Evolutionary conservation across 331 rosid genomes (phyloP).

Genomic region (Telfairia occidentalis): DNA sequence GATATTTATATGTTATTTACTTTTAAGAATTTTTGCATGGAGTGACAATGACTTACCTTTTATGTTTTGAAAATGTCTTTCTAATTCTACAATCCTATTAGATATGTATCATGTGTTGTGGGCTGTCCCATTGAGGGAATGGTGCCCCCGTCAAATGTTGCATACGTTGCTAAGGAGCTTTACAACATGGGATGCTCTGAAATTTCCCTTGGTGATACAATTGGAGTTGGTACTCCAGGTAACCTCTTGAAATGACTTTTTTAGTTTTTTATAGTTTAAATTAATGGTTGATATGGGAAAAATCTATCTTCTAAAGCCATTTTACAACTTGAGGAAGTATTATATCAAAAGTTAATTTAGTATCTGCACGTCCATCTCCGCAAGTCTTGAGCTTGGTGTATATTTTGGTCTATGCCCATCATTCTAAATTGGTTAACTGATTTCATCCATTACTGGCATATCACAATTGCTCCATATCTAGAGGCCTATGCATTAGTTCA

Average conservation of each 20-base stretch:
- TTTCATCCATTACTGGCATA: neutral
- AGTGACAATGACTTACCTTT: neutral
- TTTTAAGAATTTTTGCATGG: neutral
- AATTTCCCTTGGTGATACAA: constrained; percentile 89
- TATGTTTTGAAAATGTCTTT: neutral
- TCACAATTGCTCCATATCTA: neutral
- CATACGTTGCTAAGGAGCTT: constrained; percentile 75
- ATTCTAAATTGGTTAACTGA: neutral
- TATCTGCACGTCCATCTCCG: neutral
- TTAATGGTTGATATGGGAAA: neutral
- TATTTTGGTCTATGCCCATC: neutral
- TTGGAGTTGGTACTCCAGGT: constrained; percentile 96
- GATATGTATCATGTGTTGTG: constrained; percentile 84
- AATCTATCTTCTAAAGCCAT: neutral
- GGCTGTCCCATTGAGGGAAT: constrained; percentile 86
- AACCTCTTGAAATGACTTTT: constrained; percentile 15
- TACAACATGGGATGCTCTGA: constrained; percentile 73
- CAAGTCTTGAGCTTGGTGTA: neutral
- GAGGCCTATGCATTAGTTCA: neutral
- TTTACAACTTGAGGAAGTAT: neutral
- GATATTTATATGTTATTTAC: neutral
- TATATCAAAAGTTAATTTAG: neutral
- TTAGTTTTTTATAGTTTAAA: neutral
- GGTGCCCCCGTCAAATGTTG: constrained; percentile 62
- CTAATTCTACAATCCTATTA: constrained; percentile 18